A percentile compares a stretch with the other conserved stretches of the same genome.
Conservation (phyloP, 164 flowering plant species). For the Stephania japonica region DNA sequence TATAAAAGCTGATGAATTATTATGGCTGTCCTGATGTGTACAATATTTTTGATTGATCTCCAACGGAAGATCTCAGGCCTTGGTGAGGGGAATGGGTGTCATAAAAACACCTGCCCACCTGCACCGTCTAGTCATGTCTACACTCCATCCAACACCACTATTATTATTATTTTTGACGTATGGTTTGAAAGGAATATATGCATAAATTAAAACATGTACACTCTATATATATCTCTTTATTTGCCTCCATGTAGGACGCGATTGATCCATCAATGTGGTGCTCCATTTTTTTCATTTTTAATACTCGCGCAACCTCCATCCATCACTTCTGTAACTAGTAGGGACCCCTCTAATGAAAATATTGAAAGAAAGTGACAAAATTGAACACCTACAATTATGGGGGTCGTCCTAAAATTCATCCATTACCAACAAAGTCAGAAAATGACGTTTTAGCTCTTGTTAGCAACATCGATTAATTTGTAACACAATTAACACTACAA, state of each 20-base stretch:
- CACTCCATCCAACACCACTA: constrained; percentile 7
- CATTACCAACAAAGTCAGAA: not conserved
- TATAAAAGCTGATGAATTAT: constrained; percentile 3
- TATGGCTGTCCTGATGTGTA: constrained; percentile 4
- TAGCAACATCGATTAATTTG: not conserved
- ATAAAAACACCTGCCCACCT: constrained; percentile 13
- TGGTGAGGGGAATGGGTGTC: constrained; percentile 4
- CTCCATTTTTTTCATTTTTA: not conserved
- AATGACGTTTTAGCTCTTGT: not conserved
- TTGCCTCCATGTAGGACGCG: constrained; percentile 18
- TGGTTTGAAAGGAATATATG: constrained; percentile 23
- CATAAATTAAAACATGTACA: constrained; percentile 8
- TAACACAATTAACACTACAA: not conserved
- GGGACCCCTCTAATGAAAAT: not conserved
- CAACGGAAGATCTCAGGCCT: not conserved
- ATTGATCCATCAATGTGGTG: not conserved
- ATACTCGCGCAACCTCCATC: not conserved
- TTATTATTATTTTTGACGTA: constrained; percentile 22
- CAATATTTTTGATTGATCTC: not conserved
- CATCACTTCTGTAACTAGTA: not conserved
- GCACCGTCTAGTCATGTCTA: constrained; percentile 24
- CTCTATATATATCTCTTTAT: not conserved
- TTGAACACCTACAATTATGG: not conserved
- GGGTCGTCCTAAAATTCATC: constrained; percentile 1
- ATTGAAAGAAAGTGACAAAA: not conserved